phyloP scores from a whole-genome alignment of 768 basidiomycete species.

The Royoungia palumana region DNA sequence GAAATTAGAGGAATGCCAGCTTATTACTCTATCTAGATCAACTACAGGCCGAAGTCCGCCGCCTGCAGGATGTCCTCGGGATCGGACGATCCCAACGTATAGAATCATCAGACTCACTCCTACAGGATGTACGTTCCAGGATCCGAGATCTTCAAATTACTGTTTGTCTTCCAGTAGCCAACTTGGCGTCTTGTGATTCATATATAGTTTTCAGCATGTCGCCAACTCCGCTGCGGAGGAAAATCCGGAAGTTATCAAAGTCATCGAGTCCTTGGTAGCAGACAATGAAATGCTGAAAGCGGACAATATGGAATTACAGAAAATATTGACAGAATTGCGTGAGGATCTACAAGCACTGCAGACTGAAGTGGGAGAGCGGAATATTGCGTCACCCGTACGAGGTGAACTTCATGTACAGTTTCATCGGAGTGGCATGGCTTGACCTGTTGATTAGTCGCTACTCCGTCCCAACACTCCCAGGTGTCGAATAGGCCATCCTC shows the following conservation, averaged over 20 bases:
- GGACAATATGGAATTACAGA: constrained; percentile 77
- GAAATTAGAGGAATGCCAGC: neutral
- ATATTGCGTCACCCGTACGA: constrained; percentile 46
- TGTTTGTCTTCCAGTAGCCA: constrained; percentile 36
- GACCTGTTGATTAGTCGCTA: constrained; percentile 24
- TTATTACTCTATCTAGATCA: constrained; percentile 47
- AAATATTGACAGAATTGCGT: constrained; percentile 66
- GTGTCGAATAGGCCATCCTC: constrained; percentile 45
- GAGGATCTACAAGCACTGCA: constrained; percentile 70
- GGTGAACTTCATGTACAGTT: constrained; percentile 29
- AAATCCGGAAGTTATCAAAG: constrained; percentile 58
- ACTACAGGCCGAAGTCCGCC: constrained; percentile 62
- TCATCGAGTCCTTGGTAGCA: constrained; percentile 81
- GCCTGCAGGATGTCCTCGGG: constrained; percentile 62
- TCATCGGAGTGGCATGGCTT: neutral
- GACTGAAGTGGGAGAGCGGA: constrained; percentile 73
- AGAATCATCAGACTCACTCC: constrained; percentile 63
- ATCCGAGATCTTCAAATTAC: constrained; percentile 59
- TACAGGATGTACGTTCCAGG: constrained; percentile 62
- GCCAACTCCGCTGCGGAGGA: constrained; percentile 37
- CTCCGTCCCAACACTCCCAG: constrained; percentile 39
- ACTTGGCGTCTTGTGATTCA: constrained; percentile 12
- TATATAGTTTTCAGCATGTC: constrained; percentile 33
- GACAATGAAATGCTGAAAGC: constrained; percentile 82
- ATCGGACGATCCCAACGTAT: constrained; percentile 55